Evolutionary conservation across 2,329 filamentous ascomycete species (phyloP).

Genomic region (Plenodomus biglobosus): DNA sequence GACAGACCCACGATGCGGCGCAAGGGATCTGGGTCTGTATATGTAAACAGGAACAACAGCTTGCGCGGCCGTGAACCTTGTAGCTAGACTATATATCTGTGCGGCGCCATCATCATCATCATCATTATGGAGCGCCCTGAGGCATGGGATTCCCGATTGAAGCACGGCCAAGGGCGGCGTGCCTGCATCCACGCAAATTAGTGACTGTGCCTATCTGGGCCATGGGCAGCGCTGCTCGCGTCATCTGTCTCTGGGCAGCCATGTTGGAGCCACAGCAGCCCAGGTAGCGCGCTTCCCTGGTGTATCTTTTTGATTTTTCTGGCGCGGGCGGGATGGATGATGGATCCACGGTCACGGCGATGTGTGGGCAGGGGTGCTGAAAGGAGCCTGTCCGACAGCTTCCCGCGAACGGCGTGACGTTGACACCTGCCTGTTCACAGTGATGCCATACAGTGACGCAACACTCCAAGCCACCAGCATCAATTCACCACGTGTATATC

Average conservation of each 20-base stretch:
- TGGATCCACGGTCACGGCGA: not conserved
- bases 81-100: not conserved
- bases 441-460: not conserved
- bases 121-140: no score
- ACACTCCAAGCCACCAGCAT: no score
- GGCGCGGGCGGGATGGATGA: conserved; percentile 4
- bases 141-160: conserved; percentile 13
- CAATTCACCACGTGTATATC: not conserved
- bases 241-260: no score
- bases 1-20: not conserved
- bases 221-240: conserved; percentile 21
- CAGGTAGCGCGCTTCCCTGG: no score
- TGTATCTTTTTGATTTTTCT: conserved; percentile 14
- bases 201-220: conserved; percentile 6
- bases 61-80: not conserved
- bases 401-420: conserved; percentile 28
- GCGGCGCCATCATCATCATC: no score
- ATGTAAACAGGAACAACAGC: not conserved
- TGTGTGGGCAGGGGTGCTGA: conserved; percentile 7
- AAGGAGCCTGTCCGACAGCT: conserved; percentile 32
- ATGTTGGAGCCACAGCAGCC: no score
- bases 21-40: not conserved
- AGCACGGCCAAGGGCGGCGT: conserved; percentile 24
- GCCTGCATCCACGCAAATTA: no score
- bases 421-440: conserved; percentile 3